Evolutionary conservation across 1,284 basidiomycete species (phyloP), one percentile per base, ranked within the genome.

Genomic region (Puccinia brachypodii): DNA sequence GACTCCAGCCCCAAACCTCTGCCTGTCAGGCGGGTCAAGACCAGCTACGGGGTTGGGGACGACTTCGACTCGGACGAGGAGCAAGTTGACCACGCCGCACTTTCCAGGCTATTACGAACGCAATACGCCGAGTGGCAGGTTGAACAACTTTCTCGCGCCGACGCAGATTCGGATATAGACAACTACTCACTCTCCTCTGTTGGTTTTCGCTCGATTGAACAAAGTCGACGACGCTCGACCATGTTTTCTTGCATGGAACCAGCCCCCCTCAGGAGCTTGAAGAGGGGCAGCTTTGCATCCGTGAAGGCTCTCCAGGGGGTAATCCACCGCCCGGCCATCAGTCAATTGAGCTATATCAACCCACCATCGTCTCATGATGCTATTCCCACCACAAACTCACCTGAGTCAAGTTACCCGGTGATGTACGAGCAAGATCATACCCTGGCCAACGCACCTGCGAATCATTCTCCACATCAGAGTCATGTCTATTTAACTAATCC

Each of bases 1-100:
- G 44, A 71, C 47, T 71, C 25, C 44, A 71, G 42, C 13, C 25
- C 68, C 16, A 71, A 47, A 33, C 68, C 68, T 38, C 42, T 71
- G 16, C 42, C 68, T 9, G 40, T 47, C 40, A 71, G 31, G 14
- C 42, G 68, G 14, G 40, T 71, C 38, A 71, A 71, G 68, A 33
- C 38, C 2, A 71, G 42, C 22, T 47, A 44, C 42, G 68, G 68
- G 4, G 42, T 71, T 44, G 68, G 68, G 22, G 68, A 71, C 2
- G 42, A 71, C 7, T 47, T 28, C 25, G 42, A 71, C n/a, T 71
- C 42, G 42, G 68, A 71, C 25, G 28, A 47, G 68, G 68, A 71
- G 25, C 33, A 66, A 66, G 62, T n/a, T n/a, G 47, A 71, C 31
- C 44, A 71, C 25, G 68, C 22, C 33, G 40, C 68, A 22, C 40